These are phyloP conservation scores for Sporobolomyces roseus DNA, from an alignment of 768 basidiomycete species.

Conservation along the genomic window DNA sequence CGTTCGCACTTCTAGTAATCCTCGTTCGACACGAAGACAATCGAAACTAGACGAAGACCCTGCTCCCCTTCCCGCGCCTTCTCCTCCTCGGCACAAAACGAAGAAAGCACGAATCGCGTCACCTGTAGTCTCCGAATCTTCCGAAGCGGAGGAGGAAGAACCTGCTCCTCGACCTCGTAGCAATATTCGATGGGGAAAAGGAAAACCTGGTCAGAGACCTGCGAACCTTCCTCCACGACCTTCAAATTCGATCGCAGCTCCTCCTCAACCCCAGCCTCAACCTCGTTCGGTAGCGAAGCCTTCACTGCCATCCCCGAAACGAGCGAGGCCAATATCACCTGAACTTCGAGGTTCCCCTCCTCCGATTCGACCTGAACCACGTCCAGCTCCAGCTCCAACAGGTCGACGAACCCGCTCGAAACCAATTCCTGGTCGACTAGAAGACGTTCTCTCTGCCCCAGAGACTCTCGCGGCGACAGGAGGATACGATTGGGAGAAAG, in stretches of 20 bases:
- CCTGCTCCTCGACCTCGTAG: conserved; percentile 3
- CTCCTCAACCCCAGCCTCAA: not conserved
- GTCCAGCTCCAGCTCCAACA: not conserved
- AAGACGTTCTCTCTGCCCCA: conserved; percentile 28
- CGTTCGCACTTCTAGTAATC: not conserved
- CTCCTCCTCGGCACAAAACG: not conserved
- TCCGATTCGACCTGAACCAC: no score
- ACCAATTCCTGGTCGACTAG: conserved; percentile 25
- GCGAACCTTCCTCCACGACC: not conserved
- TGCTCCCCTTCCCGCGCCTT: not conserved
- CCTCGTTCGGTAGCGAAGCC: not conserved
- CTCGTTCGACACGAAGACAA: not conserved
- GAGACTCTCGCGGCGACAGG: conserved; percentile 26
- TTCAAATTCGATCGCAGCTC: not conserved
- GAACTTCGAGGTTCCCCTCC: not conserved
- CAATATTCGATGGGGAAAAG: conserved; percentile 14
- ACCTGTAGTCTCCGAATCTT: not conserved
- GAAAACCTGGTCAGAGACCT: conserved; percentile 6
- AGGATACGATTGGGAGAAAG: conserved; percentile 31
- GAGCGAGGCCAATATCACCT: not conserved
- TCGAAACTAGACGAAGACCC: no score
- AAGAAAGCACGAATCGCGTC: conserved; percentile 23
- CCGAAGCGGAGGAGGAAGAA: not conserved
- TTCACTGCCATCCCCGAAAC: not conserved
- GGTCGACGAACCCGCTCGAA: conserved; percentile 24